phyloP scores from a whole-genome alignment of 2,329 filamentous ascomycete genomes.

The Colletotrichum sp. region DNA sequence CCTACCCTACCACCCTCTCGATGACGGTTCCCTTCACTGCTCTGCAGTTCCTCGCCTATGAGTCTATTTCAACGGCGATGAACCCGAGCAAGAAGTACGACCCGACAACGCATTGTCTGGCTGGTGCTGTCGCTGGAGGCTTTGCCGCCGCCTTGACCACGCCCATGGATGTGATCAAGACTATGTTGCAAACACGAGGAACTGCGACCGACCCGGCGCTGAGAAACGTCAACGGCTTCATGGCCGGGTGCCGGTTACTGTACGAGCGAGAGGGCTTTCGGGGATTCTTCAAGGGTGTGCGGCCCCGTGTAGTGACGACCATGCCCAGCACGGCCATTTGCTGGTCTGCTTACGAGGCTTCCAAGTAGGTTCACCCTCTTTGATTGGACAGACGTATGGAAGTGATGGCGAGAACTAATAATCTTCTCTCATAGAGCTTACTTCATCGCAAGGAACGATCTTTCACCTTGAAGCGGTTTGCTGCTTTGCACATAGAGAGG shows the following conservation, averaged over 20 bases:
- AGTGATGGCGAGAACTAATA: neutral
- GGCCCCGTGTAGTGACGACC: slow-evolving; percentile 89
- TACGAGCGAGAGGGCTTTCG: slow-evolving; percentile 81
- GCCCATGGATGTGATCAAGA: slow-evolving; percentile 98
- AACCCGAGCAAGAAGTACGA: slow-evolving; percentile 89
- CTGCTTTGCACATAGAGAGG: slow-evolving; percentile 9
- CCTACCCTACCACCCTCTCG: slow-evolving; percentile 94
- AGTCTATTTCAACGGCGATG: slow-evolving; percentile 92
- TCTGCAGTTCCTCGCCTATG: slow-evolving; percentile 96
- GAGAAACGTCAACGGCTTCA: slow-evolving; percentile 81
- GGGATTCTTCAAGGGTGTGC: slow-evolving; percentile 93
- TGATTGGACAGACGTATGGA: neutral
- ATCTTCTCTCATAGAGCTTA: slow-evolving; percentile 51
- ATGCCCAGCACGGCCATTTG: slow-evolving; percentile 99
- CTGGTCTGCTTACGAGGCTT: slow-evolving; percentile 81
- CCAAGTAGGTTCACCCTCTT: slow-evolving; percentile 58
- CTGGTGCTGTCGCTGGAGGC: slow-evolving; percentile 90
- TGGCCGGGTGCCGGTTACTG: slow-evolving; percentile 80
- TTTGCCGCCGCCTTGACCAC: slow-evolving; percentile 94
- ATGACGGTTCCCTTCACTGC: slow-evolving; percentile 99
- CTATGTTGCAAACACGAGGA: slow-evolving; percentile 91
- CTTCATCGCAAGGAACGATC: slow-evolving; percentile 61
- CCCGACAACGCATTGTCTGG: slow-evolving; percentile 90
- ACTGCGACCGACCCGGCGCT: slow-evolving; percentile 81
- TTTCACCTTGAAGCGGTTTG: neutral